A percentile compares a stretch with the other conserved stretches of the same genome.
Evolutionary conservation across 2,329 filamentous ascomycete species (phyloP).

Genomic region (Stachybotrys chartarum): DNA sequence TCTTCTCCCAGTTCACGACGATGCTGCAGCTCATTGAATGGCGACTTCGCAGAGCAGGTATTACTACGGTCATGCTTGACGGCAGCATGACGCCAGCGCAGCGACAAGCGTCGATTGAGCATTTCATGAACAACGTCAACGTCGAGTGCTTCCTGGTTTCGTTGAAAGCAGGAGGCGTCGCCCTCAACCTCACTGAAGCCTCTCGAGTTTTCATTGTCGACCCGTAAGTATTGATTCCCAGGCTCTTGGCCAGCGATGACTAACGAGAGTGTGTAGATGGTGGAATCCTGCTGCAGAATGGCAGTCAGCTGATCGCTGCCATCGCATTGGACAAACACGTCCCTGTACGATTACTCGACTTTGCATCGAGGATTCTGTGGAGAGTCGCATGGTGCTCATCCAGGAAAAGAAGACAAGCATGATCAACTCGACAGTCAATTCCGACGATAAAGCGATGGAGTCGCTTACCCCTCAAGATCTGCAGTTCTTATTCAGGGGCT

Average conservation of each 20-base stretch:
- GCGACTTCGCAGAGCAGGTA: constrained; percentile 91
- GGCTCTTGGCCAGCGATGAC: not conserved
- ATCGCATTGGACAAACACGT: constrained; percentile 90
- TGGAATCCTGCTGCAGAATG: constrained; percentile 99
- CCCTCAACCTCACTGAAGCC: constrained; percentile 90
- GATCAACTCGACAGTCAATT: constrained; percentile 96
- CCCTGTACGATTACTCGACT: constrained; percentile 92
- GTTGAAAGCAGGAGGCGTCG: constrained; percentile 91
- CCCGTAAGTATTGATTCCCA: constrained; percentile 54
- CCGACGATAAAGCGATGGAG: constrained; percentile 84
- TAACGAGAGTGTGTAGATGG: constrained; percentile 56
- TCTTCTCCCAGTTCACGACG: constrained; percentile 94
- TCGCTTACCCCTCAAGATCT: constrained; percentile 86
- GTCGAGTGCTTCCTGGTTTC: constrained; percentile 96
- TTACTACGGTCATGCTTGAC: constrained; percentile 97
- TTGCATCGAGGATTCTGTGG: constrained; percentile 94
- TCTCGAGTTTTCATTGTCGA: constrained; percentile 94
- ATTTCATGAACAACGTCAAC: constrained; percentile 92
- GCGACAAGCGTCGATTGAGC: constrained; percentile 86
- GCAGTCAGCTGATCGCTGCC: constrained; percentile 91
- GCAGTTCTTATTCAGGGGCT: constrained; percentile 89
- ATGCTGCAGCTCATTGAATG: constrained; percentile 98
- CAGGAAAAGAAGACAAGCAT: constrained; percentile 99
- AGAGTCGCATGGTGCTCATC: constrained; percentile 88
- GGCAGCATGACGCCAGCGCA: constrained; percentile 94